A percentile compares a stretch with the other conserved stretches of the same genome.
These are phyloP conservation scores for Aureobasidium sp. DNA, from an alignment of 2,329 filamentous ascomycete species.

Conservation along the genomic window DNA sequence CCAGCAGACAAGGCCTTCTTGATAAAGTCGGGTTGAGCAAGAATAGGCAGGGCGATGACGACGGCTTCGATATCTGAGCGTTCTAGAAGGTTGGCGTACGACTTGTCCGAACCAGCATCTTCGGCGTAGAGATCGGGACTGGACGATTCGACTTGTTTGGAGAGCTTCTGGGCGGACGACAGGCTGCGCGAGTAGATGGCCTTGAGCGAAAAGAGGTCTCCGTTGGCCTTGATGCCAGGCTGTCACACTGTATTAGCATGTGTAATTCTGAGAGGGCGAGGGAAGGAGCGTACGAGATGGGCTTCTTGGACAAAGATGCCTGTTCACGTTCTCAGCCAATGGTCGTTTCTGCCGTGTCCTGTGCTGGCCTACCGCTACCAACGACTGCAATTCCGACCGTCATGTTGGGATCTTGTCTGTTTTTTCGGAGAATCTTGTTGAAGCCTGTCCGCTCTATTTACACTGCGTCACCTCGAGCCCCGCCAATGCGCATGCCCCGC, in stretches of 20 bases:
- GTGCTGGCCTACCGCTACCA: constrained; percentile 41
- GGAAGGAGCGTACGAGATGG: constrained; percentile 42
- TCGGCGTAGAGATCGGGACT: constrained; percentile 52
- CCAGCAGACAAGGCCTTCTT: constrained; percentile 41
- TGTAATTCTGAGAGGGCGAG: background rate
- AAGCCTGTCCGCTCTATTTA: background rate
- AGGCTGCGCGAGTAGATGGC: constrained; percentile 60
- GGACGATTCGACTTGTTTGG: constrained; percentile 29
- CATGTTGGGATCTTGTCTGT: background rate
- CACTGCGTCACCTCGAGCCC: constrained; percentile 6
- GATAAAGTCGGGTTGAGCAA: constrained; percentile 41
- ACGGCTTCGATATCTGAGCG: constrained; percentile 43
- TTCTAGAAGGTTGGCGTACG: constrained; percentile 36
- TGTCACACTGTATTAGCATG: constrained; percentile 20
- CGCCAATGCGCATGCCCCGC: background rate
- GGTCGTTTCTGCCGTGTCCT: background rate
- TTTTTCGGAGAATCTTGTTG: background rate
- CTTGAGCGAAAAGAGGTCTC: constrained; percentile 47
- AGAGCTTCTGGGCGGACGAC: constrained; percentile 46
- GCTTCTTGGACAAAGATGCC: constrained; percentile 55
- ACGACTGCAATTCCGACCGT: constrained; percentile 53
- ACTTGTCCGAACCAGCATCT: constrained; percentile 41
- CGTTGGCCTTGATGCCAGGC: constrained; percentile 53
- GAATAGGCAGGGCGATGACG: constrained; percentile 45
- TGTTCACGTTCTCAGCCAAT: constrained; percentile 12